Evolutionary conservation across 2,329 filamentous ascomycete genomes (phyloP), one percentile per base, ranked within the genome.

Genomic region (Chrysosphaeria jannelii): DNA sequence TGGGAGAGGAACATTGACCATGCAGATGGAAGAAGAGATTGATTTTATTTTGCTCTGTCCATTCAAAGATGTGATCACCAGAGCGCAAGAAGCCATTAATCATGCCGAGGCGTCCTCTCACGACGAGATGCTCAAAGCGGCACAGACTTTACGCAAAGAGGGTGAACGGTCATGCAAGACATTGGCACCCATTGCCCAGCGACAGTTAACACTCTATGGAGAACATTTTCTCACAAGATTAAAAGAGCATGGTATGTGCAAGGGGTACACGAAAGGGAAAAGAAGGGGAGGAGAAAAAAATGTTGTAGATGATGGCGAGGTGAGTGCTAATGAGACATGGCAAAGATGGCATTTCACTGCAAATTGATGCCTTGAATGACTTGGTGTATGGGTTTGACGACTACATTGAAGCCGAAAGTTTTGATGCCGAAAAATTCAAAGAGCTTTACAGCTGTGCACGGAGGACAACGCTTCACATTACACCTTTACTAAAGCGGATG

Each of bases 361-460:
- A 6, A n/a, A 2, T 9, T 8, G 40, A 43, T 10, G 43, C 50
- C 26, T 40, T 62, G 19, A 50, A 45, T 27, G 46, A 53, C 22
- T 33, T 57, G 13, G 37, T 60, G 5, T 62, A 54, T 47, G 55
- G 54, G 24, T 59, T 62, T 31, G 57, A 62, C 26, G 55, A 61
- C 25, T 57, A 44, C 30, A 37, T 51, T 29, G 50, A 55, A 23
- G 32, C 39, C 9, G 48, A 53, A 16, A 43, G 43, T 13, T 61
- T 60, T 29, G 51, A 59, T n/a, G 36, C 41, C 13, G 43, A 42
- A 10, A 53, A 51, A 29, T 61, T 51, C 25, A 36, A 42, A 10
- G 45, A 53, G 30, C 39, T 60, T 4, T 50, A 52, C 32, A 44
- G 44, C 18, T 33, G 47, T 5, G 52, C 51, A 10, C 46, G 53